Conservation (phyloP, 2,329 filamentous ascomycete species). For the Diaporthe amygdali region DNA sequence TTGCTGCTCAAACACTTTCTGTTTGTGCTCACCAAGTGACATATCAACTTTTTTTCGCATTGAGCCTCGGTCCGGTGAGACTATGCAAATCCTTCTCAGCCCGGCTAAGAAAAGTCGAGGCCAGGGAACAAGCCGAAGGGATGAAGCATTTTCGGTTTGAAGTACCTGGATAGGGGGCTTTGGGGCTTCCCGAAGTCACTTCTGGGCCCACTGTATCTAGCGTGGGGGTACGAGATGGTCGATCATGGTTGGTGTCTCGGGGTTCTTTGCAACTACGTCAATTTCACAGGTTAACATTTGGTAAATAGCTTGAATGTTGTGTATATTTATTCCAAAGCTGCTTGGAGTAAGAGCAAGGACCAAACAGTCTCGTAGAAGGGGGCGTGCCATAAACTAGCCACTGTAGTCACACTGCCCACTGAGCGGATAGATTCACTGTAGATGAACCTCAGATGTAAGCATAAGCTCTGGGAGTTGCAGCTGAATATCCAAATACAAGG, state of each 20-base stretch:
- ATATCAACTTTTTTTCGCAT: background rate
- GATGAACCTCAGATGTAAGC: too few species aligned
- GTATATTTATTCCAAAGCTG: too few species aligned
- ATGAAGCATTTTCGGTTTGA: background rate
- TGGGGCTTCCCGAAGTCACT: background rate
- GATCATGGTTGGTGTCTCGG: background rate
- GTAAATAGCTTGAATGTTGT: background rate
- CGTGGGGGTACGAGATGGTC: background rate
- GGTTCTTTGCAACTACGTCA: background rate
- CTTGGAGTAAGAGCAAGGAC: background rate
- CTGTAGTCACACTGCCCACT: background rate
- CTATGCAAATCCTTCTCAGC: background rate
- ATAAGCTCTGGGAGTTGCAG: too few species aligned
- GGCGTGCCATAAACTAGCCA: background rate
- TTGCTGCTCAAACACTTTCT: background rate
- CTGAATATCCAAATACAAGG: too few species aligned
- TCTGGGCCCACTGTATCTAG: background rate
- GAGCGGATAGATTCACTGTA: too few species aligned
- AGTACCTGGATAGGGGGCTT: background rate
- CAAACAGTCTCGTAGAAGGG: background rate
- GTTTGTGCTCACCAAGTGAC: background rate
- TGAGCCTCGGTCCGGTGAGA: background rate
- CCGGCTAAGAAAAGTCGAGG: background rate
- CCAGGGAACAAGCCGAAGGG: background rate
- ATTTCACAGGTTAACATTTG: background rate